phyloP scores from a whole-genome alignment of 192 early-diverging fungal species.

The Backusella sp. region DNA sequence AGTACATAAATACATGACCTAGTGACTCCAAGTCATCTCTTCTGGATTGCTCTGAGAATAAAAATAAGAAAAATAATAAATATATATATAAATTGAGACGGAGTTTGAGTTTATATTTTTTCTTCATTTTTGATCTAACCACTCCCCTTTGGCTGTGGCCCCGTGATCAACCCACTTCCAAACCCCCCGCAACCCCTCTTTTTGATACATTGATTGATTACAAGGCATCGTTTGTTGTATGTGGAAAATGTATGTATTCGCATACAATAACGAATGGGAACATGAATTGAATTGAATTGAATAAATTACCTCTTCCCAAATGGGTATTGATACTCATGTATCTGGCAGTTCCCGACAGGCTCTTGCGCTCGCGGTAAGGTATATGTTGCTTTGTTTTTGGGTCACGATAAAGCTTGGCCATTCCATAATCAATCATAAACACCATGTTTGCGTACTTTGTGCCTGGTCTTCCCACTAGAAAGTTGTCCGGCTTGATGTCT shows the following conservation, averaged over 20 bases:
- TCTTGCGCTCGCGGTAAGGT: constrained; percentile 95
- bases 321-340: constrained; percentile 99
- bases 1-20: constrained; percentile 98
- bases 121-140: constrained; percentile 7
- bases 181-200: not conserved
- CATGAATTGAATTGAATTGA: not conserved
- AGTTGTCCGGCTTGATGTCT: constrained; percentile 99
- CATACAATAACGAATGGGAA: too few relatives aligned
- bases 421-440: constrained; percentile 96
- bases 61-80: constrained; percentile 8
- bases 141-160: not conserved
- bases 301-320: constrained; percentile 73
- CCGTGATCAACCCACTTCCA: not conserved
- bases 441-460: constrained; percentile 66
- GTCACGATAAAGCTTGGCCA: constrained; percentile 98
- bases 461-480: constrained; percentile 82
- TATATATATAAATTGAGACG: not conserved
- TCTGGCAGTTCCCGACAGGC: constrained; percentile 91
- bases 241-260: too few relatives aligned
- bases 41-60: constrained; percentile 83
- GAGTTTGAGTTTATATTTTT: not conserved
- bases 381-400: constrained; percentile 96
- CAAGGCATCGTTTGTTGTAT: not conserved
- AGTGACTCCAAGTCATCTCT: constrained; percentile 97
- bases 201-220: not conserved